These are phyloP conservation scores for Dujonia santamariae DNA, from an alignment of 1,139 yeast species.

Conservation along the genomic window DNA sequence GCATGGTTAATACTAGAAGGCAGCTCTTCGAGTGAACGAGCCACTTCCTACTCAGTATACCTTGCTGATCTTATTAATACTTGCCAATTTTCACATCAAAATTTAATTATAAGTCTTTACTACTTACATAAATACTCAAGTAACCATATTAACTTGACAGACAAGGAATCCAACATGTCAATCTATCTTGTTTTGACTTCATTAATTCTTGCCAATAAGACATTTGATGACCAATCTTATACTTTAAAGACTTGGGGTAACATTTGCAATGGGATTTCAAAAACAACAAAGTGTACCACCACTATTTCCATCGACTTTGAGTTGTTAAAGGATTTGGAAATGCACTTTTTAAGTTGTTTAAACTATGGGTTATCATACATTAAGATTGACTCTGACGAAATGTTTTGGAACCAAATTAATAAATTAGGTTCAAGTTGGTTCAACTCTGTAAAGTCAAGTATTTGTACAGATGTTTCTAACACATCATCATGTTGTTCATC, in stretches of 20 bases:
- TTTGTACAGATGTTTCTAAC: no score
- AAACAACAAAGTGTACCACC: conserved; percentile 2
- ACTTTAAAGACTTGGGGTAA: conserved; percentile 50
- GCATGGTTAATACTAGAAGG: conserved; percentile 6
- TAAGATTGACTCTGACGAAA: conserved; percentile 17
- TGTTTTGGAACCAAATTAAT: conserved; percentile 23
- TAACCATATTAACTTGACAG: conserved; percentile 16
- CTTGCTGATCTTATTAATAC: conserved; percentile 19
- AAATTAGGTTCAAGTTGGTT: neutral
- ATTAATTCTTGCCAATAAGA: conserved; percentile 45
- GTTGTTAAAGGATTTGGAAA: conserved; percentile 27
- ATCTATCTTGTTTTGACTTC: conserved; percentile 31
- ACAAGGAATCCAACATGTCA: conserved; percentile 16
- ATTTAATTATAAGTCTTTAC: conserved; percentile 30
- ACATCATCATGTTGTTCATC: no score
- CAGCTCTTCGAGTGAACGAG: neutral
- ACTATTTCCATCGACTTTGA: conserved; percentile 14
- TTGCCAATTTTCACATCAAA: conserved; percentile 29
- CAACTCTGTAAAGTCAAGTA: no score
- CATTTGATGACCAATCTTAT: conserved; percentile 50
- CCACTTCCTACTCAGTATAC: conserved; percentile 16
- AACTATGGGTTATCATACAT: conserved; percentile 29
- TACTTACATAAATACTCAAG: conserved; percentile 25
- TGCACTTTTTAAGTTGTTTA: conserved; percentile 26
- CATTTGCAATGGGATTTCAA: conserved; percentile 10